Base-by-base conservation (phyloP, 306 rosid genomes). In the Trifolium subterraneum region DNA sequence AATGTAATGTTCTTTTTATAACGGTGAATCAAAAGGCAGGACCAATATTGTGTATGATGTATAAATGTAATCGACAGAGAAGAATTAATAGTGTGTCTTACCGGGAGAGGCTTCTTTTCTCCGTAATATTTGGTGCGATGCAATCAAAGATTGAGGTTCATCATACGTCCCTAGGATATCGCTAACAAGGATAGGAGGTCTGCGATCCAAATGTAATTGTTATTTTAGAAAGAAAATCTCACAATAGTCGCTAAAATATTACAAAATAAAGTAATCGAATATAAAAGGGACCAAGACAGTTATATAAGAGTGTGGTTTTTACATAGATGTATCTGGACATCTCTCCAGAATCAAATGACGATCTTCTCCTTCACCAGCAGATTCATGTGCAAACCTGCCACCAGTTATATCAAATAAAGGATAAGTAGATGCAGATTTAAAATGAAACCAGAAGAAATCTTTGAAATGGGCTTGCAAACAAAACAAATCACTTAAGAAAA, bases 281-380 rank as follows among this genome's bases (percentile, higher is more conserved):
- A 75, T 44, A 35, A 51, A 68, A 66, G 20, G 42, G 61, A 8
- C 29, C 22, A 7, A 12, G 59, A 65, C 33, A 25, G 27, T 51
- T 67, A 44, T 67, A 44, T 55, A 71, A 22, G 76, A 51, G 16
- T 31, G 55, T 59, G 27, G 72, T 69, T 84, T 71, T 68, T 85
- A 94, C 97, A 94, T 82, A 75, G 96, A 86, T 20, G 99, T 87
- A 82, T 94, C 99, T 16, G 92, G 82, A 78, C 96, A 88, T 66
- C 96, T 88, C 90, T 85, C 92, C 84, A 94, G 79, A 84, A 92
- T 70, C 87, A 94, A 86, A 81, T 88, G 99, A 45, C 99, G 90
- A n/a, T 87, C 86, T 71, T 84, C 96, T 58, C 99, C 99, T 90
- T 90, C 99, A 82, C 97, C 99, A 80, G 88, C 88, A 69, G 99